Evolutionary conservation across 179 eudicot genomes (phyloP), one percentile per base, ranked within the genome.

Genomic region (Amaranthus tricolor): DNA sequence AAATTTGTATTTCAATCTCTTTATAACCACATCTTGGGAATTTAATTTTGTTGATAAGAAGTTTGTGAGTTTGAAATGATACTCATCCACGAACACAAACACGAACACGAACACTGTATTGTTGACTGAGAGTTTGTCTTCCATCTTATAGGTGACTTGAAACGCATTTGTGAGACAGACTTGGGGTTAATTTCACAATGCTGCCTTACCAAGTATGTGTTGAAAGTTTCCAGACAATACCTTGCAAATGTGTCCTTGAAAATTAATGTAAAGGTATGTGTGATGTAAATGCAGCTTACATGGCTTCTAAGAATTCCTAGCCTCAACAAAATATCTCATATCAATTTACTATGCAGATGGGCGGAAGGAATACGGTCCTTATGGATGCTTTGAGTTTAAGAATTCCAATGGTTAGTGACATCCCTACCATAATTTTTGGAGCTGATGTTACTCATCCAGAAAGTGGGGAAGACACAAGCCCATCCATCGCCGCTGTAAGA

Each of bases 401-500:
- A 81, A 87, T 93, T 56, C 98, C 98, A 17, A 79, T 93, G 79
- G 97, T 93, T 12, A 91, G 97, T 74, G 97, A 91, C 74, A 86
- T 84, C 55, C 96, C 98, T 11, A 93, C 97, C 5, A 93, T 91
- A 64, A 90, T 91, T 51, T 93, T 93, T 74, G 98, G 98, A 60
- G 98, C 98, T 76, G 98, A 93, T 87, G 98, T 93, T 7, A 93
- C 98, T 82, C 98, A 93, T 70, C 95, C 98, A 0, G 92, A 89
- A 76, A 78, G 82, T 14, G 97, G 95, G 81, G 98, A 91, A 81
- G 98, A 93, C 64, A 85, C 86, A 14, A 93, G 90, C 74, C 98
- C 98, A 71, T 93, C 98, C 53, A 93, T 93, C 71, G 97, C 98
- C 62, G 98, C 98, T 72, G 98, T 93, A 88, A 88, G 88, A 63